These are phyloP conservation scores for Keithomyces neogunnii DNA, from an alignment of 2,329 filamentous ascomycete species.

Conservation along the genomic window DNA sequence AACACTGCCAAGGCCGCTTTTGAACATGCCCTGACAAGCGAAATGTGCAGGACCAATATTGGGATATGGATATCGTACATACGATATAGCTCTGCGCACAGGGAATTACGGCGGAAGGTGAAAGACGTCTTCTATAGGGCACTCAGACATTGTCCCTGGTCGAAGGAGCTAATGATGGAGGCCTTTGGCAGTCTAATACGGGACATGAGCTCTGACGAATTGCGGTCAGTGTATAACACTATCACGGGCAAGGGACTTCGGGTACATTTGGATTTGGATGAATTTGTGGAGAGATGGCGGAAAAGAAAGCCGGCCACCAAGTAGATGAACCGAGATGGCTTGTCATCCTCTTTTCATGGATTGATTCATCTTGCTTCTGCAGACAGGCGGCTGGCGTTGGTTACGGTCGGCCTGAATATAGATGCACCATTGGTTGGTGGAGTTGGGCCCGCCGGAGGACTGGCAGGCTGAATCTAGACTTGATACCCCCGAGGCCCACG, in stretches of 20 bases:
- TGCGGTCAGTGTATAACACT: conserved; percentile 38
- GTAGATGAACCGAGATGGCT: not conserved
- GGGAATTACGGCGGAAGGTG: conserved; percentile 29
- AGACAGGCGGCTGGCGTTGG: no score
- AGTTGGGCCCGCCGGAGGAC: no score
- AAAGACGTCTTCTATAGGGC: conserved; percentile 42
- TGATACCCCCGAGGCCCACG: no score
- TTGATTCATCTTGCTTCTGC: no score
- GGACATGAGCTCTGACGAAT: conserved; percentile 38
- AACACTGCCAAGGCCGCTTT: conserved; percentile 43
- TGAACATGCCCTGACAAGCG: conserved; percentile 39
- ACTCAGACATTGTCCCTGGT: conserved; percentile 38
- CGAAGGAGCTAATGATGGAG: conserved; percentile 42
- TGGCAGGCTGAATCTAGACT: no score
- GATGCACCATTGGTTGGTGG: no score
- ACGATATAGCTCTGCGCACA: conserved; percentile 32
- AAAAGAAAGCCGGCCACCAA: conserved; percentile 2
- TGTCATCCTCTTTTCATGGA: not conserved
- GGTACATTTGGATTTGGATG: conserved; percentile 43
- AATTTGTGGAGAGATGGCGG: conserved; percentile 30
- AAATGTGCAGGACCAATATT: conserved; percentile 28
- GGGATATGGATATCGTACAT: conserved; percentile 43
- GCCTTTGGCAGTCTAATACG: conserved; percentile 36
- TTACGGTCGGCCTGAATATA: no score
- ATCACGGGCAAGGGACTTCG: conserved; percentile 41